Evolutionary conservation across 2,329 filamentous ascomycete genomes (phyloP).

Genomic region (Botrytis elliptica): DNA sequence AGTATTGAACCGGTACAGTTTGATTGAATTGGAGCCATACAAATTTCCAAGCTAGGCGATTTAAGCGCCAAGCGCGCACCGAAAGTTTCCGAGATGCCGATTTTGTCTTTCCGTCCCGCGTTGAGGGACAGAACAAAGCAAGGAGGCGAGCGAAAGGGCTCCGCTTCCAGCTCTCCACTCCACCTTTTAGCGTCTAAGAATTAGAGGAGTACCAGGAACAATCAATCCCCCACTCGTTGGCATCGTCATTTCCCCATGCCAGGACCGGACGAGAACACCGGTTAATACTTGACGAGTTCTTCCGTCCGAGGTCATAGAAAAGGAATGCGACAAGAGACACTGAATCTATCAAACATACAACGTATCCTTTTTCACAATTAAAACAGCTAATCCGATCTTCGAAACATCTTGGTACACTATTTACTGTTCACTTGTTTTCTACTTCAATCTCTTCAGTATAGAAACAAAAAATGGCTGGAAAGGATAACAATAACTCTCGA

Average conservation of each 20-base stretch:
- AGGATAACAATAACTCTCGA: slow-evolving; percentile 31
- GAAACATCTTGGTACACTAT: not conserved
- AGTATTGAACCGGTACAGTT: slow-evolving; percentile 2
- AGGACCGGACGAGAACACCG: slow-evolving; percentile 13
- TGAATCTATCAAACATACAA: not conserved
- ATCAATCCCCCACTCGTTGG: not conserved
- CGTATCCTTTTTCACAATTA: not conserved
- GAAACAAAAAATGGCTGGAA: slow-evolving; percentile 32
- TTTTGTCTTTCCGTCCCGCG: not conserved
- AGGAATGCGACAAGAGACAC: not conserved
- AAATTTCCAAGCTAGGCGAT: slow-evolving; percentile 21
- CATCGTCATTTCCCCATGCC: slow-evolving; percentile 19
- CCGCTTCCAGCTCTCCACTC: slow-evolving; percentile 13
- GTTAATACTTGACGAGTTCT: slow-evolving; percentile 1
- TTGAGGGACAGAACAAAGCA: not conserved
- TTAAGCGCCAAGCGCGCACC: slow-evolving; percentile 19
- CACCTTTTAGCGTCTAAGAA: not conserved
- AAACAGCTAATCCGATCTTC: not conserved
- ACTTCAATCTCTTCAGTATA: not conserved
- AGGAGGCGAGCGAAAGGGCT: not conserved
- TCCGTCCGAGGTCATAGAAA: slow-evolving; percentile 16
- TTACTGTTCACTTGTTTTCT: not conserved
- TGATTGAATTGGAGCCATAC: slow-evolving; percentile 11
- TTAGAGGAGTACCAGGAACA: not conserved
- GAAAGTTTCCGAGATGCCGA: slow-evolving; percentile 14